A percentile compares a stretch with the other conserved stretches of the same genome.
phyloP scores from a whole-genome alignment of 805 yeast genomes.

The Starmerella powellii region DNA sequence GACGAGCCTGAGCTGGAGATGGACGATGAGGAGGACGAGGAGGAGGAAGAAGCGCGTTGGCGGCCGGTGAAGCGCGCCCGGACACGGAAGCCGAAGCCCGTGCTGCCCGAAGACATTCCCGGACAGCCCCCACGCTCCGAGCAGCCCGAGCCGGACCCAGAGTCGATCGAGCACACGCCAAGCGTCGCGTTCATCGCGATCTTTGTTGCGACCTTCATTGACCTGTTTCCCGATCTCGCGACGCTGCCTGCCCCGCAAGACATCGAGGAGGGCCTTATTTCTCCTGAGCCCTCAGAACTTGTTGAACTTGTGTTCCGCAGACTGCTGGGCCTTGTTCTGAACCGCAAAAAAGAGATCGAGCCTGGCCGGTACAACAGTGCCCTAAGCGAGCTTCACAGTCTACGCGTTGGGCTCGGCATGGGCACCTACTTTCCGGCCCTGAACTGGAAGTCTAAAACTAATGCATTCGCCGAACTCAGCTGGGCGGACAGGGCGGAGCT shows the following conservation, averaged over 20 bases:
- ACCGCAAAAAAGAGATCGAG: slow-evolving; percentile 34
- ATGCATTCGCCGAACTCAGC: slow-evolving; percentile 25
- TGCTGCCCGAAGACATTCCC: slow-evolving; percentile 27
- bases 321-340: slow-evolving; percentile 29
- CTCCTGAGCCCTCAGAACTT: slow-evolving; percentile 16
- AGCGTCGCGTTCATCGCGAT: slow-evolving; percentile 25
- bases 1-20: background rate
- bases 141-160: slow-evolving; percentile 23
- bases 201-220: slow-evolving; percentile 20
- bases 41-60: background rate
- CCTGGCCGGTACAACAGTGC: slow-evolving; percentile 30
- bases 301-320: slow-evolving; percentile 28
- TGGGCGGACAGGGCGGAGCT: slow-evolving; percentile 29
- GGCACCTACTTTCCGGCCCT: slow-evolving; percentile 24
- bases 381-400: slow-evolving; percentile 30
- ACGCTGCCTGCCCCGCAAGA: slow-evolving; percentile 32
- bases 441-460: slow-evolving; percentile 22
- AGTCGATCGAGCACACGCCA: slow-evolving; percentile 20
- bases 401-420: slow-evolving; percentile 24
- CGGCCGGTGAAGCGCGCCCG: background rate
- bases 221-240: slow-evolving; percentile 27
- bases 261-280: slow-evolving; percentile 29
- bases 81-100: slow-evolving; percentile 12
- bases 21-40: background rate
- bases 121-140: slow-evolving; percentile 21